Evolutionary conservation across 2,329 filamentous ascomycete genomes (phyloP).

Genomic region (Aspergillus quadrilineatus): DNA sequence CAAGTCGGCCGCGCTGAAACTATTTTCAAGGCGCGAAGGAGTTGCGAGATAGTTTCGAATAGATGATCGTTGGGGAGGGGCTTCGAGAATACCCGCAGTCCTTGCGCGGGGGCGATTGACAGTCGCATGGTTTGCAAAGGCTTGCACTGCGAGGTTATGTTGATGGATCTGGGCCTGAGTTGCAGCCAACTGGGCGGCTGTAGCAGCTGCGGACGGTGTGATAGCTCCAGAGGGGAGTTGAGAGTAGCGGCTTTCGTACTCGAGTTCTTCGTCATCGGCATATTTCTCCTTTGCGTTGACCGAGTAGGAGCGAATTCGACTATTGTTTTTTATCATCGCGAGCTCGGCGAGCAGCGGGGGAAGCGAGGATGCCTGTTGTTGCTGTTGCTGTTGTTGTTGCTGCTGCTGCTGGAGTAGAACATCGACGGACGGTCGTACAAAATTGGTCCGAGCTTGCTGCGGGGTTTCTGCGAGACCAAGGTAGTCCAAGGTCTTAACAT

Average conservation of each 20-base stretch:
- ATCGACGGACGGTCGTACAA: conserved; percentile 61
- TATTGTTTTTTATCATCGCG: conserved; percentile 74
- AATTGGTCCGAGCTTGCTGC: conserved; percentile 71
- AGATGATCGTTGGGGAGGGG: conserved; percentile 63
- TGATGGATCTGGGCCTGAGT: conserved; percentile 73
- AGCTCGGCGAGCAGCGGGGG: conserved; percentile 69
- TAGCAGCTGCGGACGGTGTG: conserved; percentile 58
- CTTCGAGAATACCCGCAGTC: conserved; percentile 88
- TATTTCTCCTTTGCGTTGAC: conserved; percentile 99
- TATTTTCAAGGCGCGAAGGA: conserved; percentile 72
- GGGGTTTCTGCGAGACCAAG: conserved; percentile 92
- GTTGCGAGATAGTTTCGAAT: conserved; percentile 74
- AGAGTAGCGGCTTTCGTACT: conserved; percentile 63
- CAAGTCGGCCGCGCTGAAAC: conserved; percentile 73
- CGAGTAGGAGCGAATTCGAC: conserved; percentile 92
- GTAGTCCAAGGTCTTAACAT: conserved; percentile 93
- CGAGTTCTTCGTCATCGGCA: conserved; percentile 80
- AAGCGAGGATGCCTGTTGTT: conserved; percentile 44
- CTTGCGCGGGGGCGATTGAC: conserved; percentile 81
- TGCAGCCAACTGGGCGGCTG: conserved; percentile 58
- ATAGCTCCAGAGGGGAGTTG: conserved; percentile 58
- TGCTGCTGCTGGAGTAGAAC: conserved; percentile 53
- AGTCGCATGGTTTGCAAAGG: conserved; percentile 81
- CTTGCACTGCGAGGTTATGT: conserved; percentile 91
- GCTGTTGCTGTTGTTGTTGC: conserved; percentile 51